A percentile compares a stretch with the other conserved stretches of the same genome.
Conservation (phyloP, 257 asterid species). For the Ilex aquifolium region DNA sequence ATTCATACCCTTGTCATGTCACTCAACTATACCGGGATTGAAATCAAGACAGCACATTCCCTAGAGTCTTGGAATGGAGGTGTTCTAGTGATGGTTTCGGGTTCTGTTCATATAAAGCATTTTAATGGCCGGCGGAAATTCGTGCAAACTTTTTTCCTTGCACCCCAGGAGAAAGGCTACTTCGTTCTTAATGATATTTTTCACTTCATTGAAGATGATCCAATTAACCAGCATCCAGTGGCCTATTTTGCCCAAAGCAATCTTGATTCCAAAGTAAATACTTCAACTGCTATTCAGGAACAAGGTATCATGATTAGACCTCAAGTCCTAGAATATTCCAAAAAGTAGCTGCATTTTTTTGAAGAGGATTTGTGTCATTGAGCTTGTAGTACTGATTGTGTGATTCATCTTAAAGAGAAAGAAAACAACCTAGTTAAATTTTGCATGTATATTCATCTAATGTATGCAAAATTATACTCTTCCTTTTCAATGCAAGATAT, state of each 20-base stretch:
- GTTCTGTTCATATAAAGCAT: slow-evolving; percentile 55
- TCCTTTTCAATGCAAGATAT: no score
- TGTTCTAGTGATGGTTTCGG: slow-evolving; percentile 89
- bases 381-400: no score
- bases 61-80: slow-evolving; percentile 90
- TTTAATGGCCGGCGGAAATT: slow-evolving; percentile 69
- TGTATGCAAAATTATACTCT: no score
- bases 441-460: no score
- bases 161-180: slow-evolving; percentile 92
- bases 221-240: slow-evolving; percentile 57
- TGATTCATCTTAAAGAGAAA: no score
- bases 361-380: no score
- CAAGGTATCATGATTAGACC: slow-evolving; percentile 47
- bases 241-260: slow-evolving; percentile 54
- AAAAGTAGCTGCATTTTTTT: background rate
- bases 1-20: slow-evolving; percentile 79
- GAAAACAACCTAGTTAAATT: no score
- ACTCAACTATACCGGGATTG: slow-evolving; percentile 60
- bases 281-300: slow-evolving; percentile 43
- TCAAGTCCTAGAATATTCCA: background rate
- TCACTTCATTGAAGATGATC: slow-evolving; percentile 74
- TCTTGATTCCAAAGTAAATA: slow-evolving; percentile 46
- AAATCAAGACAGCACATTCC: slow-evolving; percentile 80
- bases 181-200: slow-evolving; percentile 85
- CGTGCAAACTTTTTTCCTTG: slow-evolving; percentile 87